These are phyloP conservation scores for Coemansia sp. DNA, from an alignment of 192 early-diverging fungal species.

Conservation along the genomic window DNA sequence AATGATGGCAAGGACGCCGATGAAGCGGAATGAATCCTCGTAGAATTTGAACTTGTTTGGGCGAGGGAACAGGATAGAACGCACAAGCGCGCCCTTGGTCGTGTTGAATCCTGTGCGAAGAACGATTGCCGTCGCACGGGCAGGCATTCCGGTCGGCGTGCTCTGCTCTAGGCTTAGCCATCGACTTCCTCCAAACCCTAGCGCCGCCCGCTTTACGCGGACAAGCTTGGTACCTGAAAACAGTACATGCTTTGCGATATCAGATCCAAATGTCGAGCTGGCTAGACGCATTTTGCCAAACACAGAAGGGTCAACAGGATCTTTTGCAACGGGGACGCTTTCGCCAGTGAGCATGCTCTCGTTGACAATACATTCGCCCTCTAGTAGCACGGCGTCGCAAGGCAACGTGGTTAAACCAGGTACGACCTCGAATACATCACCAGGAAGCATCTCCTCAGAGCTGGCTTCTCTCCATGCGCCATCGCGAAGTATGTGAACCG, in stretches of 20 bases:
- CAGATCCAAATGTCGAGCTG: conserved; percentile 56
- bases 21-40: conserved; percentile 95
- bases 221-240: conserved; percentile 94
- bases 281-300: conserved; percentile 57
- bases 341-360: conserved; percentile 99
- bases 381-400: conserved; percentile 89
- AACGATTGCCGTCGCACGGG: conserved; percentile 79
- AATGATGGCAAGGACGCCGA: conserved; percentile 84
- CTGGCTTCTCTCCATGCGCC: conserved; percentile 49
- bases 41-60: conserved; percentile 97
- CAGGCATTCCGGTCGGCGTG: conserved; percentile 44
- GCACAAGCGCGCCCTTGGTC: conserved; percentile 90
- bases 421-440: conserved; percentile 89
- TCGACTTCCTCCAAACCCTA: conserved; percentile 41
- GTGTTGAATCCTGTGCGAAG: conserved; percentile 95
- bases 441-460: conserved; percentile 90
- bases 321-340: conserved; percentile 91
- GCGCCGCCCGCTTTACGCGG: conserved; percentile 61
- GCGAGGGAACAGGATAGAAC: conserved; percentile 96
- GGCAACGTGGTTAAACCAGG: conserved; percentile 69
- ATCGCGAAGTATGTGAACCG: conserved; percentile 71
- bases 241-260: conserved; percentile 82
- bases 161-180: conserved; percentile 50
- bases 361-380: conserved; percentile 96
- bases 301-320: conserved; percentile 73